Evolutionary conservation across 2,329 filamentous ascomycete species (phyloP).

Genomic region (Stagonosporopsis tanaceti): DNA sequence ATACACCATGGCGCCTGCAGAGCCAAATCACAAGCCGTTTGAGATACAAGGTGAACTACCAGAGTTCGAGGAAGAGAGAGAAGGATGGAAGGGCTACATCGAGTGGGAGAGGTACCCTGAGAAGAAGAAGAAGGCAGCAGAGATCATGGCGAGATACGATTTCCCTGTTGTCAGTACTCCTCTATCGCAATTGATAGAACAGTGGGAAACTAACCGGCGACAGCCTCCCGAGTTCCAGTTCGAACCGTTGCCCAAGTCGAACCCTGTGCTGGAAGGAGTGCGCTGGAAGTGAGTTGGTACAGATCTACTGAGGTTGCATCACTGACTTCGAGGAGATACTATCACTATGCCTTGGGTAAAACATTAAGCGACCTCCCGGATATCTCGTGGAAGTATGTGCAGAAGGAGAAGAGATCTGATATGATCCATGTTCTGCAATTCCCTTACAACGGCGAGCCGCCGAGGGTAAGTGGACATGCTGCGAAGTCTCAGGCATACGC

Average conservation of each 20-base stretch:
- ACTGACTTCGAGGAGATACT: slow-evolving; percentile 36
- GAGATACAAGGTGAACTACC: slow-evolving; percentile 37
- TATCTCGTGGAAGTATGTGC: slow-evolving; percentile 59
- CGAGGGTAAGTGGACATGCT: slow-evolving; percentile 32
- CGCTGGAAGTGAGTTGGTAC: slow-evolving; percentile 51
- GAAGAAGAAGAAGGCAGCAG: slow-evolving; percentile 67
- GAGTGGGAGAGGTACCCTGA: slow-evolving; percentile 63
- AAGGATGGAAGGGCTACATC: slow-evolving; percentile 66
- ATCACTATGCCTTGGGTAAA: slow-evolving; percentile 54
- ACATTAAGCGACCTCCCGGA: slow-evolving; percentile 59
- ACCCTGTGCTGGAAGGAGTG: slow-evolving; percentile 55
- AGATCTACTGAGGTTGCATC: neutral
- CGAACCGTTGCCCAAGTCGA: slow-evolving; percentile 52
- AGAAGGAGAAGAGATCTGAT: slow-evolving; percentile 55
- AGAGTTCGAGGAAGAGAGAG: slow-evolving; percentile 53
- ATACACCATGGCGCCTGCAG: slow-evolving; percentile 41
- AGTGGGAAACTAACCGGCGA: slow-evolving; percentile 5
- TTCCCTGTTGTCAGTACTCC: slow-evolving; percentile 52
- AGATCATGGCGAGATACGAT: slow-evolving; percentile 62
- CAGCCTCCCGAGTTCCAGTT: slow-evolving; percentile 56
- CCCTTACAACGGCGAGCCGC: slow-evolving; percentile 58
- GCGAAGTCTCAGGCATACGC: slow-evolving; percentile 1
- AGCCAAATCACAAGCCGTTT: slow-evolving; percentile 42
- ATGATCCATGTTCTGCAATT: slow-evolving; percentile 59
- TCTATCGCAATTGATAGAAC: neutral